These are phyloP conservation scores for Carnegiea gigantea DNA, from an alignment of 179 eudicot species.

Conservation along the genomic window DNA sequence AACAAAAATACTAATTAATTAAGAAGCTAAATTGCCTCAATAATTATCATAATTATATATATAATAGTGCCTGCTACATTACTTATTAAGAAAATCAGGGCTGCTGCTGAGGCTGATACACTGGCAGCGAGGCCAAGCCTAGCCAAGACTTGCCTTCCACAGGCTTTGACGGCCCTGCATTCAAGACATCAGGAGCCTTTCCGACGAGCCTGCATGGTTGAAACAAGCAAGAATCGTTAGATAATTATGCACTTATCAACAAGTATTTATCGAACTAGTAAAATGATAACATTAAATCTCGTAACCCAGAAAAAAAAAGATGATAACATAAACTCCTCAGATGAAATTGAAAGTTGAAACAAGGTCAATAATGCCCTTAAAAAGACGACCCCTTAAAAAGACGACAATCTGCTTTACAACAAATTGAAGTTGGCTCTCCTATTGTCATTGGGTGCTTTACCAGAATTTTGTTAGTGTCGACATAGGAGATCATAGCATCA, in stretches of 20 bases:
- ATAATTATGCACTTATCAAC: background rate
- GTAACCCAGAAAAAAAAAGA: too few species aligned
- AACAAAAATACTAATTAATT: slow-evolving; percentile 15
- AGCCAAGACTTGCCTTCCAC: slow-evolving; percentile 54
- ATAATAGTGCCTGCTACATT: slow-evolving; percentile 4
- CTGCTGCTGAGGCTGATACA: slow-evolving; percentile 32
- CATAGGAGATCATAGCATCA: too few species aligned
- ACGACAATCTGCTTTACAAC: too few species aligned
- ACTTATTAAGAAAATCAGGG: background rate
- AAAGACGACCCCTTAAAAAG: too few species aligned
- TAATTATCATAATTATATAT: slow-evolving; percentile 6
- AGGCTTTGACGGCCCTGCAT: slow-evolving; percentile 36
- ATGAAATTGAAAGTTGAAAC: too few species aligned
- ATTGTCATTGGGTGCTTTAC: too few species aligned
- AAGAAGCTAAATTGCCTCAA: slow-evolving; percentile 29
- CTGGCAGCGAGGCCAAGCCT: slow-evolving; percentile 48
- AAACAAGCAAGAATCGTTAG: background rate
- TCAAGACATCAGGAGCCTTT: slow-evolving; percentile 36
- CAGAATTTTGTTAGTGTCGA: too few species aligned
- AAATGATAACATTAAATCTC: background rate
- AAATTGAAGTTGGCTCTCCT: too few species aligned
- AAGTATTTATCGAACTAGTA: background rate
- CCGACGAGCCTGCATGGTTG: slow-evolving; percentile 45
- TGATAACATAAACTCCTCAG: too few species aligned
- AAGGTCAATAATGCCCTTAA: too few species aligned